These are phyloP conservation scores for Sporisorium iseilematis-ciliati DNA, from an alignment of 1,284 basidiomycete genomes.

Conservation along the genomic window DNA sequence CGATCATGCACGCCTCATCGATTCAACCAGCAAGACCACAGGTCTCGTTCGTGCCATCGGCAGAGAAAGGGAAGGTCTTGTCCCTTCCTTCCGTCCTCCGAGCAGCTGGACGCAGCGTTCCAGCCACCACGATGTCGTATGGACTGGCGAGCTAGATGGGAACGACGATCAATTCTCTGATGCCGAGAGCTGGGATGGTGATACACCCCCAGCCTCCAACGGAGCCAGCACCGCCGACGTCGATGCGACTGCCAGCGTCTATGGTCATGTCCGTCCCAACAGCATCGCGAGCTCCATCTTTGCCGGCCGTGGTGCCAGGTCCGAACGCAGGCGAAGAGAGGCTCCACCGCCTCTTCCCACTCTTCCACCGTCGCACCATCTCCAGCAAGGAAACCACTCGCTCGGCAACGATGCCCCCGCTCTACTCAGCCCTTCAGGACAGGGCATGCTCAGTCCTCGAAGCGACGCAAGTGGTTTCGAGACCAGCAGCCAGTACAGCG, in stretches of 20 bases:
- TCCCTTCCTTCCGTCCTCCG: slow-evolving; percentile 46
- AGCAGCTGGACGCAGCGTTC: slow-evolving; percentile 45
- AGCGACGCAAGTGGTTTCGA: slow-evolving; percentile 46
- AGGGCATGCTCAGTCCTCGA: slow-evolving; percentile 30
- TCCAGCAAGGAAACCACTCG: not conserved
- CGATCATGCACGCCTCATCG: slow-evolving; percentile 10
- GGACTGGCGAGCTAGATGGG: slow-evolving; percentile 38
- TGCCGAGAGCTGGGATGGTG: slow-evolving; percentile 56
- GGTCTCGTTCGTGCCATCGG: slow-evolving; percentile 50
- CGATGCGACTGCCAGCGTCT: slow-evolving; percentile 30
- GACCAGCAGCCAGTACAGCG: slow-evolving; percentile 44
- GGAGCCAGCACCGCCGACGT: slow-evolving; percentile 24
- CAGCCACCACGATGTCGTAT: slow-evolving; percentile 53
- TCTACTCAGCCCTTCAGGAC: slow-evolving; percentile 31
- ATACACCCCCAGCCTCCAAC: slow-evolving; percentile 26
- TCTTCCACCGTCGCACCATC: slow-evolving; percentile 14
- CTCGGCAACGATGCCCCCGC: slow-evolving; percentile 17
- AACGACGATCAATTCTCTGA: slow-evolving; percentile 59
- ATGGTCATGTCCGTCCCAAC: slow-evolving; percentile 49
- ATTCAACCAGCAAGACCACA: slow-evolving; percentile 25
- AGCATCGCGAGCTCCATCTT: slow-evolving; percentile 61
- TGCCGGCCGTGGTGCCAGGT: slow-evolving; percentile 48
- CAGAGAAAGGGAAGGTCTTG: slow-evolving; percentile 25
- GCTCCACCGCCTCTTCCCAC: slow-evolving; percentile 47
- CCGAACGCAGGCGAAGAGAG: slow-evolving; percentile 33